phyloP scores from a whole-genome alignment of 2,329 filamentous ascomycete genomes.

The Coleophoma crateriformis region DNA sequence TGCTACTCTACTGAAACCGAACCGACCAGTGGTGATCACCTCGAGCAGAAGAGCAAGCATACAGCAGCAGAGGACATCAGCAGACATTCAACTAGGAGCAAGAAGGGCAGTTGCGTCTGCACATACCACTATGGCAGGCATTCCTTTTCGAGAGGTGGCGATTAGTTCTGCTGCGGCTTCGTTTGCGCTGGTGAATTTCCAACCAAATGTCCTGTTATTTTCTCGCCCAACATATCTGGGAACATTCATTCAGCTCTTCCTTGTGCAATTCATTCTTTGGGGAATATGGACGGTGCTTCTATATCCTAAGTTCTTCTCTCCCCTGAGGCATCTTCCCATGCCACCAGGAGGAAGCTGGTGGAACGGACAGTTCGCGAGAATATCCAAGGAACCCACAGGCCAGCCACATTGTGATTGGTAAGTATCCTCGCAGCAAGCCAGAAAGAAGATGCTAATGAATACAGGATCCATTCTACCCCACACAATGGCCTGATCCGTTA shows the following conservation, averaged over 20 bases:
- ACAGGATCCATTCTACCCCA: conserved; percentile 53
- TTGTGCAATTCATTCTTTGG: conserved; percentile 28
- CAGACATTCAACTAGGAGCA: too few species aligned
- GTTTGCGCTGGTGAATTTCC: not conserved
- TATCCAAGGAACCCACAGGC: conserved; percentile 33
- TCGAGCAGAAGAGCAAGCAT: too few species aligned
- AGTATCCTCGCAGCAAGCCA: not conserved
- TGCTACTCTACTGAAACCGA: too few species aligned
- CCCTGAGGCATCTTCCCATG: conserved; percentile 1
- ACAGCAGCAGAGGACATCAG: too few species aligned
- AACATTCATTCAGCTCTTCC: conserved; percentile 34
- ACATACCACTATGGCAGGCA: not conserved
- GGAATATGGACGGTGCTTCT: conserved; percentile 35
- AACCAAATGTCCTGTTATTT: conserved; percentile 17
- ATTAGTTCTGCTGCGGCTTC: not conserved
- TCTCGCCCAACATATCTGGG: conserved; percentile 26
- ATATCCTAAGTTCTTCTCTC: not conserved
- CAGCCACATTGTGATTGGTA: conserved; percentile 30
- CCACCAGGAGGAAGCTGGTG: conserved; percentile 33
- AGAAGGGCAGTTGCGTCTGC: too few species aligned
- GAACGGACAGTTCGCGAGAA: conserved; percentile 35
- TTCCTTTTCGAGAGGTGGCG: not conserved
- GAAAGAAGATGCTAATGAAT: conserved; percentile 1
- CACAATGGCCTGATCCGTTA: conserved; percentile 68
- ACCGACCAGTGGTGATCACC: too few species aligned